Base-by-base conservation (phyloP, 202 grass and related monocot species). In the Schoenoplectus tabernaemontani region DNA sequence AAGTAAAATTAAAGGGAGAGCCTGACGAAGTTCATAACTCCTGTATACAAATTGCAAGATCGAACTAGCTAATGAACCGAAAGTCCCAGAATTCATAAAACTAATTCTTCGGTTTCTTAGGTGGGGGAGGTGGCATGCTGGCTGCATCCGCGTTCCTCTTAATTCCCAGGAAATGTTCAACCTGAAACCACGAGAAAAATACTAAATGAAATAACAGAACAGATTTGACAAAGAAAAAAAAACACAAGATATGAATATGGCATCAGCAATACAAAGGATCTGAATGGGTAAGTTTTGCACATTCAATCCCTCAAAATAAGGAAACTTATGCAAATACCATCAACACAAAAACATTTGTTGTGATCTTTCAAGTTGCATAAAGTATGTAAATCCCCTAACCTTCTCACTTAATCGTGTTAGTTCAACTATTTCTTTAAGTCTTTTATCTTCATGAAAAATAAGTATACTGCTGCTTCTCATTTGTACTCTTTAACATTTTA, bases 81-180 rank as follows among this genome's bases (percentile, higher is more conserved):
- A 24, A 74, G 69, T 19, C 11, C 44, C 69, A 32, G 15, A 74
- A 53, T 44, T 43, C 2, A 68, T 42, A 43, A 76, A 20, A 83
- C 91, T 84, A 93, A 64, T 86, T 91, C 83, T 88, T 93, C 24
- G 82, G 78, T 59, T 87, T 92, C 85, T 95, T 96, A 37, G 87
- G 82, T 23, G 82, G 83, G 4, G 82, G 91, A 17, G 91, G 90
- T 30, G 86, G 79, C 90, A 97, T 82, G 87, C 82, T 78, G 58
- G 75, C 79, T 79, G 85, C 30, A 43, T 91, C 74, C 48, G 90
- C 81, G 46, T 64, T 91, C 73, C 88, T 86, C 83, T 96, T 96
- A 59, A 93, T 96, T 79, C 90, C 89, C 50, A 83, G 83, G 78
- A 87, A 92, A 88, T 86, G 90, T 61, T 93, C 90, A 10, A 91